Evolutionary conservation across 257 asterid genomes (phyloP).

Genomic region (Solanum rostratum): DNA sequence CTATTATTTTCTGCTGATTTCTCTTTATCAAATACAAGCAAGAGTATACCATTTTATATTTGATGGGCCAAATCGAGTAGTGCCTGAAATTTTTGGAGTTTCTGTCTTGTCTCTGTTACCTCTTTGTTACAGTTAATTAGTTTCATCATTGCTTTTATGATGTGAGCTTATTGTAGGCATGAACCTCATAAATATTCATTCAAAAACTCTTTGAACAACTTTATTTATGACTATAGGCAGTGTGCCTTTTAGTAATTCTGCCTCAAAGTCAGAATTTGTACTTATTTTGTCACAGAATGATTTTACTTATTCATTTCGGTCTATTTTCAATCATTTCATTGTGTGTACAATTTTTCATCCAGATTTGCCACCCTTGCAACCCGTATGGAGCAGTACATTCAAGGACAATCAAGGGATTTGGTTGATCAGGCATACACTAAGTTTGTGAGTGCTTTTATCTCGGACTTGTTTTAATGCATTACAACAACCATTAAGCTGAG

Average conservation of each 20-base stretch:
- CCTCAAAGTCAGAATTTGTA: not conserved
- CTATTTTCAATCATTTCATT: not conserved
- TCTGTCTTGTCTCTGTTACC: not conserved
- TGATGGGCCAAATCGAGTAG: not conserved
- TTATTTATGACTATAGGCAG: not conserved
- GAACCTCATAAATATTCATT: not conserved
- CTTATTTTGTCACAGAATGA: not conserved
- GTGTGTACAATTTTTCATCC: not conserved
- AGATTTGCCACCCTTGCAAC: constrained; percentile 93
- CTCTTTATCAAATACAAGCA: not conserved
- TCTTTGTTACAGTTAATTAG: not conserved
- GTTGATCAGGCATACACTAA: constrained; percentile 96
- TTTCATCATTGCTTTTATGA: not conserved
- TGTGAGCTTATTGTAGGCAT: not conserved
- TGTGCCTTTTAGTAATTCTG: not conserved
- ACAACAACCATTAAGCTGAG: not conserved
- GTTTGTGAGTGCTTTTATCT: constrained; percentile 43
- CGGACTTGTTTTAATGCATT: not conserved
- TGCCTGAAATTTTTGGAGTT: not conserved
- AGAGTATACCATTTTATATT: not conserved
- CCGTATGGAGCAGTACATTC: constrained; percentile 99
- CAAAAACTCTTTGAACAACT: not conserved
- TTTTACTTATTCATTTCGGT: not conserved
- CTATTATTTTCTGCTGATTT: not conserved
- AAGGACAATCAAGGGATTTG: constrained; percentile 95